A percentile compares a stretch with the other conserved stretches of the same genome.
These are phyloP conservation scores for Scortechinia acanthostroma DNA, from an alignment of 2,329 filamentous ascomycete species.

Conservation along the genomic window DNA sequence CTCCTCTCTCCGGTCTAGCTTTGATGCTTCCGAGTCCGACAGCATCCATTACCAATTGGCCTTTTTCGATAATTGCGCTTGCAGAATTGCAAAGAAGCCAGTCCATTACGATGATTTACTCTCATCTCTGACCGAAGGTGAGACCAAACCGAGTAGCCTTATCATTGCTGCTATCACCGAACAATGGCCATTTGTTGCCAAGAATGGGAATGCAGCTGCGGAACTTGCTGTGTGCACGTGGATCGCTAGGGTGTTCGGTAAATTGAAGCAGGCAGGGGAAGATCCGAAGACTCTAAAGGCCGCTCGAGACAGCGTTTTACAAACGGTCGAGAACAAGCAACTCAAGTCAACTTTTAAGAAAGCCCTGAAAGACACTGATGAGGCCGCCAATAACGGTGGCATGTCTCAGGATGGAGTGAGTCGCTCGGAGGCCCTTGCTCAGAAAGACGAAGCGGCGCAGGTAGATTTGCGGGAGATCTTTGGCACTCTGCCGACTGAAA, in stretches of 20 bases:
- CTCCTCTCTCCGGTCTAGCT: not conserved
- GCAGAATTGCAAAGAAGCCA: conserved; percentile 44
- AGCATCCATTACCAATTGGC: conserved; percentile 18
- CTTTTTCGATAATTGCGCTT: conserved; percentile 53
- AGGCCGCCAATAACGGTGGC: not conserved
- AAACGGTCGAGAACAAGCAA: not conserved
- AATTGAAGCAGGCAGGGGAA: conserved; percentile 13
- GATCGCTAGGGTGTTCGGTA: conserved; percentile 25
- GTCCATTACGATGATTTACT: conserved; percentile 44
- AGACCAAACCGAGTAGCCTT: conserved; percentile 26
- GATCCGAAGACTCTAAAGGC: not conserved
- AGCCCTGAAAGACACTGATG: not conserved
- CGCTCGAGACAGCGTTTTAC: not conserved
- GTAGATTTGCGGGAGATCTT: not conserved
- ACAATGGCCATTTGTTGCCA: conserved; percentile 45
- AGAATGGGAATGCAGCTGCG: conserved; percentile 19
- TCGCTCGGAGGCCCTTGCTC: too few species aligned
- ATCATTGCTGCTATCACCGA: conserved; percentile 42
- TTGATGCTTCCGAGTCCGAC: not conserved
- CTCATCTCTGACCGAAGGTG: conserved; percentile 13
- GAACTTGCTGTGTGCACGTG: conserved; percentile 24
- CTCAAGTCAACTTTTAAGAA: not conserved
- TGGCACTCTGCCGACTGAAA: not conserved
- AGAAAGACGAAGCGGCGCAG: not conserved
- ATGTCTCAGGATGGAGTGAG: not conserved